These are phyloP conservation scores for Claviceps fusiformis DNA, from an alignment of 2,329 filamentous ascomycete genomes.

Conservation along the genomic window DNA sequence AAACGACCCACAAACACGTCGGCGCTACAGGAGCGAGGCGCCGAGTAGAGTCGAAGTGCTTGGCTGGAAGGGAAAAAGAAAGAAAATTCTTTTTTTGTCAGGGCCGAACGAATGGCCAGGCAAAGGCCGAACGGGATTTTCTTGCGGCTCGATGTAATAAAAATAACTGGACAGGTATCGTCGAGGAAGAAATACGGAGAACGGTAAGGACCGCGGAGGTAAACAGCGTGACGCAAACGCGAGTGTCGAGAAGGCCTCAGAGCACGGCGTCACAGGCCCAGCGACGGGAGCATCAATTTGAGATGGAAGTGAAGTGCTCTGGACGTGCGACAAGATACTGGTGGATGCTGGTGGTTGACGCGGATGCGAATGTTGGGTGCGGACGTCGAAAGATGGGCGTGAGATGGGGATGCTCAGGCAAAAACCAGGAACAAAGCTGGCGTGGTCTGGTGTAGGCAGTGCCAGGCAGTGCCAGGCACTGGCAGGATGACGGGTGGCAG, in stretches of 20 bases:
- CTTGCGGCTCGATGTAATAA: not conserved
- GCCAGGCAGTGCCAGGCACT: no score
- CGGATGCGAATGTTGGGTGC: not conserved
- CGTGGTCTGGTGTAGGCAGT: not conserved
- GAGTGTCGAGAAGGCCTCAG: not conserved
- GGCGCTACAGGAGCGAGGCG: not conserved
- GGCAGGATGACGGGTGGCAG: not conserved
- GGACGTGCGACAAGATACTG: not conserved
- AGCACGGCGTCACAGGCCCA: not conserved
- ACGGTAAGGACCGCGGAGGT: not conserved
- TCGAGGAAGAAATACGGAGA: not conserved
- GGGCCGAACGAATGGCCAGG: not conserved
- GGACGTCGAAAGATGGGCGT: not conserved
- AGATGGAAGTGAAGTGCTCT: not conserved
- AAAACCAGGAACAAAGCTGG: not conserved
- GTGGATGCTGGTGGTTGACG: not conserved
- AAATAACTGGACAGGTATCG: not conserved
- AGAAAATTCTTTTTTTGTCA: no score
- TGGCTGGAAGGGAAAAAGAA: not conserved
- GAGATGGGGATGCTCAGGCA: not conserved
- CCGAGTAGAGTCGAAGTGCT: not conserved
- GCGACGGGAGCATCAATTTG: not conserved
- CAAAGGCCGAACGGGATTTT: not conserved
- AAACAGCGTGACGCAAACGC: not conserved
- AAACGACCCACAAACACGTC: not conserved